Conservation (phyloP, 768 basidiomycete genomes). For the Pleurotus ostreatus region DNA sequence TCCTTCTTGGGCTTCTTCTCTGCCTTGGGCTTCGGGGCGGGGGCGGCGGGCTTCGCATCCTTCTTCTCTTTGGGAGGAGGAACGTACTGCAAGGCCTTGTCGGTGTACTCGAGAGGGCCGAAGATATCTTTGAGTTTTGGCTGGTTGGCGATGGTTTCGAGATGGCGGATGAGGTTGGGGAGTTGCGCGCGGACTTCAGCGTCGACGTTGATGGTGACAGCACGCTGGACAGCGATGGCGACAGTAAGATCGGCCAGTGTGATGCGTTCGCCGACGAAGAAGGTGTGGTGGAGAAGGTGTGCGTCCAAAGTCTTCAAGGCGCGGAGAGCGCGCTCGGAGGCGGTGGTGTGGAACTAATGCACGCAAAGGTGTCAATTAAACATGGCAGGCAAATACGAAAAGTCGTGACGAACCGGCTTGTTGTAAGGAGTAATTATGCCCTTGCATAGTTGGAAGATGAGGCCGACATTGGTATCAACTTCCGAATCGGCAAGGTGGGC, state of each 20-base stretch:
- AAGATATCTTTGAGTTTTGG: constrained; percentile 67
- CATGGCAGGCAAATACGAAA: neutral
- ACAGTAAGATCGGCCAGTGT: constrained; percentile 84
- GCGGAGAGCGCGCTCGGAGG: constrained; percentile 50
- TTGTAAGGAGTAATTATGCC: constrained; percentile 61
- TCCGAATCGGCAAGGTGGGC: constrained; percentile 68
- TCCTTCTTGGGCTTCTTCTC: constrained; percentile 53
- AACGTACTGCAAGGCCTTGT: constrained; percentile 67
- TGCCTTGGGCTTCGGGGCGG: constrained; percentile 44
- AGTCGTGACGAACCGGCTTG: constrained; percentile 61
- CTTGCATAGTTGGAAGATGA: constrained; percentile 37
- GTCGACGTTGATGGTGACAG: constrained; percentile 58
- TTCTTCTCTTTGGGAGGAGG: constrained; percentile 82
- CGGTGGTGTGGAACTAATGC: constrained; percentile 52
- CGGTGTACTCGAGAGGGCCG: constrained; percentile 53
- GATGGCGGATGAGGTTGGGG: constrained; percentile 78
- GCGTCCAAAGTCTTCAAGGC: constrained; percentile 66
- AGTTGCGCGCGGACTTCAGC: constrained; percentile 58
- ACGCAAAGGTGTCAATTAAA: neutral
- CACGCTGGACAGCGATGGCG: constrained; percentile 54
- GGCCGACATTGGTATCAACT: constrained; percentile 35
- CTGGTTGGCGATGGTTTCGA: constrained; percentile 87
- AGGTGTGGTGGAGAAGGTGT: constrained; percentile 77
- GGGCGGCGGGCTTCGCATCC: constrained; percentile 51
- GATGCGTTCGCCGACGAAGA: constrained; percentile 91